Evolutionary conservation across 495 filamentous ascomycete species (phyloP), one percentile per base, ranked within the genome.

Genomic region (Penicillium paradoxum): DNA sequence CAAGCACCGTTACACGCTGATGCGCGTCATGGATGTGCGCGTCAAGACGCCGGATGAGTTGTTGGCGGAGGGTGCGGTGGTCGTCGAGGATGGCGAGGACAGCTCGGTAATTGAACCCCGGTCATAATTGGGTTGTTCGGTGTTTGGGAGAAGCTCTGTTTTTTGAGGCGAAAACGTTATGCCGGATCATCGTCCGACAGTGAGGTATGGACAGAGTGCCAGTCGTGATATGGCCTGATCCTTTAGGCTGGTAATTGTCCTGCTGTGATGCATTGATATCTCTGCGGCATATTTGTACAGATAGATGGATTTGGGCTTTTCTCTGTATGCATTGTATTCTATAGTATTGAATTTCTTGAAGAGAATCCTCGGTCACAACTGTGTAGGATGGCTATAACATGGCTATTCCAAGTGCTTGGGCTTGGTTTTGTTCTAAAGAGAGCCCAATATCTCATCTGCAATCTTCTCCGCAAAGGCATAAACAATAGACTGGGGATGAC

Each of bases 1-100:
- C 74, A 95, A 97, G 79, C 88, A 95, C 63, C 74, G 77, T 62
- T 91, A 83, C 71, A 98, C 95, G n/a, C 73, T 95, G 0, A 59
- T 98, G 76, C 75, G 83, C 69, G 83, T 97, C 24, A 83, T 83
- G 67, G 88, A 96, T 73, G 59, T 98, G 50, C 83, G 78, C 68
- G 73, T 98, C 18, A 82, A 80, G 67, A 69, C 64, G 39, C 60
- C 83, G 58, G 84, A 83, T 56, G 80, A 85, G 64, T 69, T 83
- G 64, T 39, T 73, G 57, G 45, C 61, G 52, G 73, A 74, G 51
- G 73, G 73, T 6, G 71, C 70, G 14, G 63, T 70, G 42, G 64
- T 77, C 45, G 59, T 73, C 38, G 65, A 73, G 55, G 66, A 66
- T 48, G 55, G 37, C 1, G 57, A 56, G 46, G 57, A 57, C 29